These are phyloP conservation scores for Chalaropsis ovoidea DNA, from an alignment of 2,329 filamentous ascomycete species.

Conservation along the genomic window DNA sequence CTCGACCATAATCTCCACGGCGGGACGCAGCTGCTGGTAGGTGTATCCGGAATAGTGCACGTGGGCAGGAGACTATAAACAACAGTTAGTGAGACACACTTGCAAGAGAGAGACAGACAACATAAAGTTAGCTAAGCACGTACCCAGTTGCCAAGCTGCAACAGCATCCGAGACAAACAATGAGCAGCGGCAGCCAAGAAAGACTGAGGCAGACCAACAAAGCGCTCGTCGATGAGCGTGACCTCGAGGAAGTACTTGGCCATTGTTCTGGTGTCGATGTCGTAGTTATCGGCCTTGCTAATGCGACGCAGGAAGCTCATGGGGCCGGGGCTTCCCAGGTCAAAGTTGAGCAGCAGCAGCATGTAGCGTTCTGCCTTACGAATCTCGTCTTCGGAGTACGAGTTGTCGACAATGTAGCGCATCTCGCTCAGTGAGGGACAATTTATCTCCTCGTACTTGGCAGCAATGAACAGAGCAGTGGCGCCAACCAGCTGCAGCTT, in stretches of 20 bases:
- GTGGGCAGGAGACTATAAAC: conserved; percentile 60
- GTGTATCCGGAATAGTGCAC: conserved; percentile 93
- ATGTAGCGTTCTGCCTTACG: conserved; percentile 97
- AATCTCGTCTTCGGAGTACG: conserved; percentile 83
- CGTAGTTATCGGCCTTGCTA: conserved; percentile 97
- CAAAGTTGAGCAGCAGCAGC: conserved; percentile 91
- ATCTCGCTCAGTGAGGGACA: conserved; percentile 92
- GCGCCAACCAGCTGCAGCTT: conserved; percentile 95
- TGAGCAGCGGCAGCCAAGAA: conserved; percentile 86
- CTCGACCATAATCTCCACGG: conserved; percentile 70
- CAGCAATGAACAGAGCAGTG: conserved; percentile 87
- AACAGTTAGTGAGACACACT: neutral
- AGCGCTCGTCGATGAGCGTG: conserved; percentile 95
- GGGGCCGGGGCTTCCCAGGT: conserved; percentile 94
- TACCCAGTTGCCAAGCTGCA: conserved; percentile 91
- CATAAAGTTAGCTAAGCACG: conserved; percentile 32
- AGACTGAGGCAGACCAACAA: conserved; percentile 82
- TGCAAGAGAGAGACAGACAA: neutral
- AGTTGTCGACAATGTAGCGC: conserved; percentile 94
- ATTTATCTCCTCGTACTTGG: conserved; percentile 98
- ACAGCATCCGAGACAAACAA: conserved; percentile 77
- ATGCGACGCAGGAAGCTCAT: conserved; percentile 97
- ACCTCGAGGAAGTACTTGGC: conserved; percentile 98
- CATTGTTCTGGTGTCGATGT: conserved; percentile 85
- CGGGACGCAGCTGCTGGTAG: conserved; percentile 65